Evolutionary conservation across 1,284 basidiomycete genomes (phyloP).

Genomic region (Cerrena zonata): DNA sequence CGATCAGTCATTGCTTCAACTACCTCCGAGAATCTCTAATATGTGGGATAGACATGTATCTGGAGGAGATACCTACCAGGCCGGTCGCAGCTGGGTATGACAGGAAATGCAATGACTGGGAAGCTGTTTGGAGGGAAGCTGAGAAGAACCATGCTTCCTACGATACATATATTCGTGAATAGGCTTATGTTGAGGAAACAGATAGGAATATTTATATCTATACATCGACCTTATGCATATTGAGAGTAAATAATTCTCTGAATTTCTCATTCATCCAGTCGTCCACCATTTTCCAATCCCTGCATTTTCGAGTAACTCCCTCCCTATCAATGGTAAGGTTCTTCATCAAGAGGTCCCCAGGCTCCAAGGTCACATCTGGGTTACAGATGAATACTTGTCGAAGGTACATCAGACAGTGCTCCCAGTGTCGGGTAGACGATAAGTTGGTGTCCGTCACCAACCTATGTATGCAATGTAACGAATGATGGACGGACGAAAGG

Average conservation of each 20-base stretch:
- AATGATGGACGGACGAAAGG: constrained; percentile 6
- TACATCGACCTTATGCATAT: too few species aligned
- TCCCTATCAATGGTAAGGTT: constrained; percentile 6
- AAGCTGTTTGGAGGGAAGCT: constrained; percentile 7
- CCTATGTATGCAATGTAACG: constrained; percentile 6
- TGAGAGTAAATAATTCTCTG: too few species aligned
- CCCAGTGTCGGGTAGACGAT: constrained; percentile 16
- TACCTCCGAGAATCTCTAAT: constrained; percentile 3
- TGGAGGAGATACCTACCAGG: background rate
- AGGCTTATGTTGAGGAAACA: too few species aligned
- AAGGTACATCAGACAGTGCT: constrained; percentile 30
- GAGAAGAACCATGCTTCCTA: constrained; percentile 4
- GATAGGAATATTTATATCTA: too few species aligned
- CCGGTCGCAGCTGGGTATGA: constrained; percentile 6
- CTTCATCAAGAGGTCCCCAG: constrained; percentile 7
- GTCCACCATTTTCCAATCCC: constrained; percentile 8
- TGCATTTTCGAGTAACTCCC: constrained; percentile 9
- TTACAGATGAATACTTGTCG: constrained; percentile 26
- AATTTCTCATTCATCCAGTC: constrained; percentile 5
- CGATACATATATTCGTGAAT: background rate
- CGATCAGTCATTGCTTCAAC: constrained; percentile 3
- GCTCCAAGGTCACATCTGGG: constrained; percentile 26
- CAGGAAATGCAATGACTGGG: constrained; percentile 7
- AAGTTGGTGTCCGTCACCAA: background rate
- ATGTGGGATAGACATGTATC: constrained; percentile 4